Evolutionary conservation across 2,329 filamentous ascomycete genomes (phyloP).

Genomic region (Claviceps pusilla): DNA sequence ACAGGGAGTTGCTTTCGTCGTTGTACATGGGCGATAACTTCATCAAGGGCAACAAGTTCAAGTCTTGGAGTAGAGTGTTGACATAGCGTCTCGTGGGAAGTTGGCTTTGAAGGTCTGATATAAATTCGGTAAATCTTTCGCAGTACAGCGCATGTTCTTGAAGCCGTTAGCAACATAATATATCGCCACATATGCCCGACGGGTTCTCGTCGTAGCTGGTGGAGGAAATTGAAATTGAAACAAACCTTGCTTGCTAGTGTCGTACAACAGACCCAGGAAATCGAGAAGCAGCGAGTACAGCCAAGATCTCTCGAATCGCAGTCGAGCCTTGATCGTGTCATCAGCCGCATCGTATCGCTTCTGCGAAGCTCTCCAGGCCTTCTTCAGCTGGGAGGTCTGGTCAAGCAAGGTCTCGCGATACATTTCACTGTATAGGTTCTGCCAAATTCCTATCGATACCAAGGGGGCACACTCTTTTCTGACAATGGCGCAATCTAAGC

Average conservation of each 20-base stretch:
- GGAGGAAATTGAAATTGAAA: neutral
- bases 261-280: conserved; percentile 62
- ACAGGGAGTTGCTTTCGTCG: conserved; percentile 55
- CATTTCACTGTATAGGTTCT: conserved; percentile 69
- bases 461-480: conserved; percentile 92
- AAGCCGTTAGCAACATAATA: neutral
- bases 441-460: conserved; percentile 90
- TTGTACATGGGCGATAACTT: conserved; percentile 65
- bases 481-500: conserved; percentile 73
- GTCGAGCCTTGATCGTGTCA: conserved; percentile 57
- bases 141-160: conserved; percentile 42
- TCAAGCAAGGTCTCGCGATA: conserved; percentile 60
- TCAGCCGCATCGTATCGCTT: conserved; percentile 84
- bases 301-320: conserved; percentile 90
- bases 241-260: conserved; percentile 31
- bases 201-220: neutral
- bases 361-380: conserved; percentile 75
- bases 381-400: conserved; percentile 59
- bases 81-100: conserved; percentile 87
- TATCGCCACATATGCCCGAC: no score
- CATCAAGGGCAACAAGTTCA: conserved; percentile 68
- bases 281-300: conserved; percentile 73
- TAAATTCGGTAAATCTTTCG: conserved; percentile 82
- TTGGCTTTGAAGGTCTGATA: conserved; percentile 84
- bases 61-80: conserved; percentile 71